Base-by-base conservation (phyloP, 768 basidiomycete species). In the Pleurotus salmoneostramineus region DNA sequence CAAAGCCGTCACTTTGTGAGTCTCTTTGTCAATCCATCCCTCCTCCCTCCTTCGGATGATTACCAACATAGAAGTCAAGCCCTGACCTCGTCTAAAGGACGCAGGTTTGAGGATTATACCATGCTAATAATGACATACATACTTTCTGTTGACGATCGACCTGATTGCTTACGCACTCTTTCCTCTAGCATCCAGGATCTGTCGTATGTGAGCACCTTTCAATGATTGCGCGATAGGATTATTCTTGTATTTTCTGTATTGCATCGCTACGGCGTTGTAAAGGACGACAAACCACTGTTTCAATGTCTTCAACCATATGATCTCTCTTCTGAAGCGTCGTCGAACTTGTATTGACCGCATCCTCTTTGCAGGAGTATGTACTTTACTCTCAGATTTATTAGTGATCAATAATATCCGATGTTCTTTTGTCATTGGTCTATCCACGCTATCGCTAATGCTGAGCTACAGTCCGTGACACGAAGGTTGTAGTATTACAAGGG, bases 11-110 rank as follows among this genome's bases (percentile, higher is more conserved):
- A 44, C 48, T 34, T 36, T 48, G 31, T 8, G 12, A 31, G 12
- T 46, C 48, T 58, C 46, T 51, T 59, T 60, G 74, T 75, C 68
- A 74, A 73, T 70, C 15, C 45, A 42, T 36, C 49, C 60, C 60
- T 59, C 43, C 52, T 57, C 50, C 50, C 10, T 43, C 27, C 58
- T 57, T 57, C 63, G 59, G 63, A 73, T 83, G 90, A 88, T 90
- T 61, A 84, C 79, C 68, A 83, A 78, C 77, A 84, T 82, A 92
- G 89, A 88, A 91, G 90, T 92, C 90, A 92, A 93, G 90, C 89
- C 76, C 90, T 87, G 84, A 92, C 71, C 77, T 74, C 72, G 81
- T 89, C 86, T 83, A 58, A 83, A 79, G 87, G 87, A 88, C 78
- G 70, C 74, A 77, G 66, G 71, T 77, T 43, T 88, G 88, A 89